Evolutionary conservation across 2,329 filamentous ascomycete species (phyloP).

Genomic region (Fusarium sp.): DNA sequence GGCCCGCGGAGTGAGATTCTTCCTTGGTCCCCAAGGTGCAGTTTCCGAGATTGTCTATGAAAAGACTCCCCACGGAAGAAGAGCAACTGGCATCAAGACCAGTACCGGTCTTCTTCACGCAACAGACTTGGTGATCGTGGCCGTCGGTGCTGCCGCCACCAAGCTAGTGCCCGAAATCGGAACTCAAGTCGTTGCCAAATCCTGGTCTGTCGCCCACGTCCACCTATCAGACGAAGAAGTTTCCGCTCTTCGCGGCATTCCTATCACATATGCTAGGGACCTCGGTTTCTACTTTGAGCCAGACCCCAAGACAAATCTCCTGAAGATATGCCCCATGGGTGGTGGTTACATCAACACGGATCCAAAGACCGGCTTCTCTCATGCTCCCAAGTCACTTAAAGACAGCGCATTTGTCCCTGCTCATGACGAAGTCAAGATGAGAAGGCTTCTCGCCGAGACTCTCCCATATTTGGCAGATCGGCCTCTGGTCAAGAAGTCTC

Average conservation of each 20-base stretch:
- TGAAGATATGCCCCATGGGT: conserved; percentile 70
- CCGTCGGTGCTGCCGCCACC: conserved; percentile 61
- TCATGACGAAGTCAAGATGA: conserved; percentile 56
- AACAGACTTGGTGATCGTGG: conserved; percentile 58
- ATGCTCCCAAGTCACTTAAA: conserved; percentile 44
- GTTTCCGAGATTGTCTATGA: conserved; percentile 42
- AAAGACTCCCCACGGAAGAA: not conserved
- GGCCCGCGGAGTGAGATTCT: conserved; percentile 32
- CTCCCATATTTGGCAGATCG: conserved; percentile 64
- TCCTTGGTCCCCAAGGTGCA: conserved; percentile 42
- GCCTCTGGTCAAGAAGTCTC: conserved; percentile 63
- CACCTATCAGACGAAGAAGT: conserved; percentile 66
- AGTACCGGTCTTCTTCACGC: conserved; percentile 15
- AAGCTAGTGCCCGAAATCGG: conserved; percentile 60
- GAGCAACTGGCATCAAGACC: conserved; percentile 28
- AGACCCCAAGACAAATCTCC: conserved; percentile 64
- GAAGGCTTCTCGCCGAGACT: conserved; percentile 61
- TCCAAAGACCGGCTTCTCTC: conserved; percentile 49
- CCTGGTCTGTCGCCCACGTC: conserved; percentile 70
- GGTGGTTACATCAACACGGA: conserved; percentile 63
- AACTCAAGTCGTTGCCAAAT: conserved; percentile 63
- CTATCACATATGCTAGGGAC: conserved; percentile 69
- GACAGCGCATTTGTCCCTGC: conserved; percentile 62
- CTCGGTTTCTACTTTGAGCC: conserved; percentile 75
- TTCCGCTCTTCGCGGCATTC: conserved; percentile 64